Percentiles rank a stretch among this genome's conserved stretches.
phyloP scores from a whole-genome alignment of 2,329 filamentous ascomycete genomes.

The Colletotrichum sansevieriae region DNA sequence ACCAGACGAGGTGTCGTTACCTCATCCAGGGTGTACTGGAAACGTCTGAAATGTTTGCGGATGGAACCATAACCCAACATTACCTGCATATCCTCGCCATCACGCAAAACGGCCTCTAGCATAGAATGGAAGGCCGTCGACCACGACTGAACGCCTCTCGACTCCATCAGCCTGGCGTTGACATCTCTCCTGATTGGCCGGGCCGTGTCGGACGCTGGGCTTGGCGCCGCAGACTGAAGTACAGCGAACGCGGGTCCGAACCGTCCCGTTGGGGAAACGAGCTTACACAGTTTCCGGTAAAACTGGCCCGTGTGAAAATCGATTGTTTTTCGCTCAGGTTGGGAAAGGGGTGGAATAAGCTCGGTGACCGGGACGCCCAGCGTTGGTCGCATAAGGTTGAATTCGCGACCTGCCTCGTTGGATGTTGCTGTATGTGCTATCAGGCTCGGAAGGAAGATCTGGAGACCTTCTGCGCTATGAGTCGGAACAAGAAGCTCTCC shows the following conservation, averaged over 20 bases:
- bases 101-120: constrained; percentile 68
- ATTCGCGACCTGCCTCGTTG: constrained; percentile 52
- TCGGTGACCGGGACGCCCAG: constrained; percentile 55
- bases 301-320: constrained; percentile 63
- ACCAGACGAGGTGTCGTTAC: constrained; percentile 66
- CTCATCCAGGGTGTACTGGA: constrained; percentile 63
- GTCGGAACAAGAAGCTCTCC: neutral
- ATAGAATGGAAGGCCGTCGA: constrained; percentile 68
- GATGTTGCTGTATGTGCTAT: constrained; percentile 53
- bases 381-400: constrained; percentile 57
- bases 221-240: constrained; percentile 42
- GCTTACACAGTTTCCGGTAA: constrained; percentile 57
- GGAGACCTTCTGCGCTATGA: neutral
- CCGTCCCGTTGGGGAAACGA: constrained; percentile 60
- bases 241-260: constrained; percentile 62
- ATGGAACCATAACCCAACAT: constrained; percentile 69
- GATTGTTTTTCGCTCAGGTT: constrained; percentile 52
- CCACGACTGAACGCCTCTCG: constrained; percentile 58
- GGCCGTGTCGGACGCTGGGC: neutral
- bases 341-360: constrained; percentile 50
- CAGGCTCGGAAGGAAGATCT: constrained; percentile 53
- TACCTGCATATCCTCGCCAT: constrained; percentile 71
- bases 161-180: constrained; percentile 34
- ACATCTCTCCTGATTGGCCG: constrained; percentile 25
- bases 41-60: constrained; percentile 63